phyloP scores from a whole-genome alignment of 2,329 filamentous ascomycete species.

The Cytospora chrysosperma region DNA sequence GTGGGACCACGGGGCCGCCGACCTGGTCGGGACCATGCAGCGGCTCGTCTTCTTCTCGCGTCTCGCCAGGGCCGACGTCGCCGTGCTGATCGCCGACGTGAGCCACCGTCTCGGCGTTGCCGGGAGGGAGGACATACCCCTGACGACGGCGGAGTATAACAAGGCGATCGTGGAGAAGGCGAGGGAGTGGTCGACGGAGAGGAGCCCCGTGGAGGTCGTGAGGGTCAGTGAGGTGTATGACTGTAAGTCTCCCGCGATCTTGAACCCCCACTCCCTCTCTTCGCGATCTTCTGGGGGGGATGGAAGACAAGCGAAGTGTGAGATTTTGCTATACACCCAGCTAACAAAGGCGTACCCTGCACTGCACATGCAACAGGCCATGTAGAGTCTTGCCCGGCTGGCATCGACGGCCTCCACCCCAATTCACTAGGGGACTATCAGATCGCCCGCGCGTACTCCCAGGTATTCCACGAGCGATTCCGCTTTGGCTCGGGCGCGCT shows the following conservation, averaged over 20 bases:
- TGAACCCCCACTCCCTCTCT: not conserved
- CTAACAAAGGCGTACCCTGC: not conserved
- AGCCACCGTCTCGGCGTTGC: slow-evolving; percentile 29
- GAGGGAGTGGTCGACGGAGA: slow-evolving; percentile 28
- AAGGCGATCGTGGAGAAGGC: slow-evolving; percentile 28
- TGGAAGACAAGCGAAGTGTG: not conserved
- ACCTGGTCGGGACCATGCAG: slow-evolving; percentile 28
- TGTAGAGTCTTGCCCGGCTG: slow-evolving; percentile 28
- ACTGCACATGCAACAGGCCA: slow-evolving; percentile 20
- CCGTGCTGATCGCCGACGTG: slow-evolving; percentile 34
- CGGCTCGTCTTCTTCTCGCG: slow-evolving; percentile 34
- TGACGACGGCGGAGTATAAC: slow-evolving; percentile 32
- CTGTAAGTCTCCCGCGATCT: slow-evolving; percentile 26
- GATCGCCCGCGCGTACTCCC: slow-evolving; percentile 41
- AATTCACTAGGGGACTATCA: slow-evolving; percentile 41
- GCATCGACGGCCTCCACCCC: slow-evolving; percentile 44
- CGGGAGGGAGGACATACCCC: slow-evolving; percentile 30
- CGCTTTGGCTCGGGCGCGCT: slow-evolving; percentile 28
- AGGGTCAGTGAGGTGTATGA: slow-evolving; percentile 34
- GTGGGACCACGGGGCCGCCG: slow-evolving; percentile 27
- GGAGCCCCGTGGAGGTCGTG: slow-evolving; percentile 36
- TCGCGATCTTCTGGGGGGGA: not conserved
- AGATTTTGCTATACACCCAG: not conserved
- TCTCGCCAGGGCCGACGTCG: slow-evolving; percentile 30
- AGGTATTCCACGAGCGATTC: slow-evolving; percentile 31